Evolutionary conservation across 495 filamentous ascomycete species (phyloP).

Genomic region (Recurvomyces mirabilis): DNA sequence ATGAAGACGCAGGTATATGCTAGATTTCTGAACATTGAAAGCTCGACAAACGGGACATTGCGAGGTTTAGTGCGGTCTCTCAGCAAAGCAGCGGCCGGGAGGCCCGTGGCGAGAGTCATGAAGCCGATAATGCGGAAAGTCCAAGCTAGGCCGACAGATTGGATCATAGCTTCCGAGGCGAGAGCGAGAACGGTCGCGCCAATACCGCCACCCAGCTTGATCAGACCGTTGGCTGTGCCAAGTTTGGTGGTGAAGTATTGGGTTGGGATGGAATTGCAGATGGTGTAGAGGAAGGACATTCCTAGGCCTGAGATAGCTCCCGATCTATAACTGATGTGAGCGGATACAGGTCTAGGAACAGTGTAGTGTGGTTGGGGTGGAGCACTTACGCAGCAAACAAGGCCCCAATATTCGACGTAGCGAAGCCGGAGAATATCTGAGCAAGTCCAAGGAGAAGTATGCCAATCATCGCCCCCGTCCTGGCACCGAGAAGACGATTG

Average conservation of each 20-base stretch:
- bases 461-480: neutral
- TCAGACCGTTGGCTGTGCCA: constrained; percentile 3
- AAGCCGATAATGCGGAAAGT: constrained; percentile 4
- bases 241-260: constrained; percentile 2
- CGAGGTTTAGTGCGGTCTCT: neutral
- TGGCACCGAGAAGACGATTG: neutral
- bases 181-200: constrained; percentile 1
- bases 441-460: neutral
- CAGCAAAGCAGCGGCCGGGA: neutral
- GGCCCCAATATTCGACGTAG: neutral
- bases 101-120: neutral
- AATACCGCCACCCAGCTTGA: constrained; percentile 5
- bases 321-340: too few species aligned
- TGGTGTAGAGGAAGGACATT: neutral
- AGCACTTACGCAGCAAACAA: constrained; percentile 1
- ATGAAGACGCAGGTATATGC: constrained; percentile 1
- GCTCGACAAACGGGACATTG: neutral
- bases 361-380: too few species aligned
- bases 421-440: neutral
- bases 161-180: neutral
- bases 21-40: constrained; percentile 2
- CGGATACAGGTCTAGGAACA: too few species aligned
- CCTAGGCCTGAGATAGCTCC: neutral
- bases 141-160: constrained; percentile 1
- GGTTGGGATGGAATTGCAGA: neutral